Percentiles rank a stretch among this genome's conserved stretches.
Conservation (phyloP, 164 flowering plant species). For the grape (Vitis vinifera) region ASM3070453v1 NC_081822.1:12723501-12724000, state of each 20-base stretch:
- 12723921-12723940: background rate
- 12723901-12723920: background rate
- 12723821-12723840: constrained; percentile 85
- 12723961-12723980: too few relatives aligned
- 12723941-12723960: too few relatives aligned
- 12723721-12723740: constrained; percentile 30
- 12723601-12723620: constrained; percentile 68
- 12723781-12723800: constrained; percentile 67
- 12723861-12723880: constrained; percentile 90
- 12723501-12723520: constrained; percentile 30
- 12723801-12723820: constrained; percentile 91
- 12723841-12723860: constrained; percentile 82
- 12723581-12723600: constrained; percentile 24
- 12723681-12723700: constrained; percentile 69
- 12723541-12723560: constrained; percentile 35
- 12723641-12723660: constrained; percentile 86
- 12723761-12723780: constrained; percentile 86
- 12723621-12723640: constrained; percentile 73
- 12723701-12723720: constrained; percentile 76
- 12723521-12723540: constrained; percentile 37
- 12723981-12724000: too few relatives aligned
- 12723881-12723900: background rate
- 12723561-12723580: constrained; percentile 22
- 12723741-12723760: constrained; percentile 55
- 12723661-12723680: constrained; percentile 77